Evolutionary conservation across 768 basidiomycete genomes (phyloP).

Genomic region (Mycena pura): DNA sequence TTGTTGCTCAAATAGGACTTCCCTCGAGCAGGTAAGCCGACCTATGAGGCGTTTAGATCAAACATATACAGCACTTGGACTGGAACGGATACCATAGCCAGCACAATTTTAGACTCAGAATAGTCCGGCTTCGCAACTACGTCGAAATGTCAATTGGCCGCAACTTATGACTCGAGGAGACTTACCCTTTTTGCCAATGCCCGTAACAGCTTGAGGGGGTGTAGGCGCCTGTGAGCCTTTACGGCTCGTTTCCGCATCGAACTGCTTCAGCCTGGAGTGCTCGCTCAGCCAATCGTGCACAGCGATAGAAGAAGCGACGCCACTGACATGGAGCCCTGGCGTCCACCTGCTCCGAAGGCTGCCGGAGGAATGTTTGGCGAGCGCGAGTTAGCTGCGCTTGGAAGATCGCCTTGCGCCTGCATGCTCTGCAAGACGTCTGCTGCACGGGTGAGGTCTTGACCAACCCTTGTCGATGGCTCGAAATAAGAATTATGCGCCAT

Average conservation of each 20-base stretch:
- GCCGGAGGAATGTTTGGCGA: conserved; percentile 60
- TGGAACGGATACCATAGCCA: conserved; percentile 81
- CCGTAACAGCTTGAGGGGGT: conserved; percentile 83
- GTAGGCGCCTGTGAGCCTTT: conserved; percentile 77
- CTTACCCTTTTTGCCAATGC: conserved; percentile 87
- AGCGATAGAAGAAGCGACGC: not conserved
- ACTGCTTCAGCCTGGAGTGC: conserved; percentile 73
- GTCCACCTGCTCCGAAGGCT: conserved; percentile 74
- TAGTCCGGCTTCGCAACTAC: conserved; percentile 96
- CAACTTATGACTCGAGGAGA: conserved; percentile 3
- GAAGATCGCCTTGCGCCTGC: conserved; percentile 44
- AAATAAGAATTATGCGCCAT: conserved; percentile 23
- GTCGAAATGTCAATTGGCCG: conserved; percentile 6
- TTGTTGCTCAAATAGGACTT: conserved; percentile 99
- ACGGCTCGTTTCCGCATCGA: conserved; percentile 75
- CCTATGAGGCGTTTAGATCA: conserved; percentile 52
- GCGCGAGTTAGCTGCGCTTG: conserved; percentile 27
- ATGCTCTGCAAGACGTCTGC: conserved; percentile 61
- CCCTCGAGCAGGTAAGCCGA: conserved; percentile 96
- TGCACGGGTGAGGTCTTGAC: conserved; percentile 56
- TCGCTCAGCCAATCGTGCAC: not conserved
- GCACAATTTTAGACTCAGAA: conserved; percentile 97
- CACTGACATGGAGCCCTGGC: conserved; percentile 25
- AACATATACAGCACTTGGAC: not conserved
- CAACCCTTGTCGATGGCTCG: conserved; percentile 35